A percentile compares a stretch with the other conserved stretches of the same genome.
phyloP scores from a whole-genome alignment of 768 basidiomycete genomes.

The Leccinum subtestaceum region DNA sequence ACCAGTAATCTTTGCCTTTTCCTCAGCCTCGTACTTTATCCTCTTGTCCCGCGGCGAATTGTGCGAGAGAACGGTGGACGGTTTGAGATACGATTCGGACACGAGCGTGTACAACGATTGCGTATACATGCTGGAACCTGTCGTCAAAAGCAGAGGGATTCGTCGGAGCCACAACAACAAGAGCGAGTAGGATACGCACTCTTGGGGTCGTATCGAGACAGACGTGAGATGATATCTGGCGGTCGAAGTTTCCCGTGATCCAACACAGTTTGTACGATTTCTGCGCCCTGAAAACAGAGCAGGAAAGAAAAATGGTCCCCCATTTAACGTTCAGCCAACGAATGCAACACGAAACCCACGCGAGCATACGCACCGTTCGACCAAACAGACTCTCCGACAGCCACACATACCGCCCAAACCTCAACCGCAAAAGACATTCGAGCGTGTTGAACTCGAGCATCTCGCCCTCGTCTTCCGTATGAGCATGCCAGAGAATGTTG shows the following conservation, averaged over 20 bases:
- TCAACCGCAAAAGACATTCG: slow-evolving; percentile 76
- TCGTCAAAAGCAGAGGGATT: background rate
- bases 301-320: background rate
- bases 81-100: slow-evolving; percentile 69
- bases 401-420: slow-evolving; percentile 82
- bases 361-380: slow-evolving; percentile 49
- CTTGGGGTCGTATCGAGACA: slow-evolving; percentile 55
- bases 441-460: slow-evolving; percentile 79
- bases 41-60: slow-evolving; percentile 76
- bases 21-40: slow-evolving; percentile 78
- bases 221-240: slow-evolving; percentile 59
- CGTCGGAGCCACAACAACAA: background rate
- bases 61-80: slow-evolving; percentile 75
- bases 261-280: slow-evolving; percentile 72
- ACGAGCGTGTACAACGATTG: slow-evolving; percentile 71
- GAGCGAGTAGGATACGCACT: slow-evolving; percentile 38
- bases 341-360: background rate
- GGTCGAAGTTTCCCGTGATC: slow-evolving; percentile 85
- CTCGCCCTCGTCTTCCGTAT: slow-evolving; percentile 67
- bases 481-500: slow-evolving; percentile 85
- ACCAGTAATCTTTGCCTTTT: slow-evolving; percentile 67
- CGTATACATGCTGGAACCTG: slow-evolving; percentile 44
- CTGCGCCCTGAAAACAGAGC: slow-evolving; percentile 52
- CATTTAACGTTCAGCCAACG: background rate
- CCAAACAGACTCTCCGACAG: slow-evolving; percentile 72